Conservation (phyloP, 2,329 filamentous ascomycete genomes). For the Cercospora janseana region DNA sequence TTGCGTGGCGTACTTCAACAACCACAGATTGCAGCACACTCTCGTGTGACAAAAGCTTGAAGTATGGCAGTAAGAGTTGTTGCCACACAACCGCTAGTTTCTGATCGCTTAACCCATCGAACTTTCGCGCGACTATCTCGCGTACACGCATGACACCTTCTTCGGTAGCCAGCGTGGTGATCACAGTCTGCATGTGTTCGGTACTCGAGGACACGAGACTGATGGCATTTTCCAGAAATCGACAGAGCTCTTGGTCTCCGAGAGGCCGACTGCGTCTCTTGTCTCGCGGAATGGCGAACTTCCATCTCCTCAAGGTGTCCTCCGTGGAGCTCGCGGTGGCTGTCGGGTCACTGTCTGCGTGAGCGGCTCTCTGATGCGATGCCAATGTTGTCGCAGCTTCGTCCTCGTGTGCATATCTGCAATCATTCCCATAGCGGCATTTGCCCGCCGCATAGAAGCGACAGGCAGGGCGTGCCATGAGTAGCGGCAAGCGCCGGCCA, state of each 20-base stretch:
- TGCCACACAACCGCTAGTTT: background rate
- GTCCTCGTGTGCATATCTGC: no score
- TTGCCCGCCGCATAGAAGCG: no score
- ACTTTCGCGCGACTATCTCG: conserved; percentile 6
- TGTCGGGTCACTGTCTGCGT: no score
- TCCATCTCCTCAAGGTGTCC: conserved; percentile 11
- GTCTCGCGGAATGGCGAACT: conserved; percentile 3
- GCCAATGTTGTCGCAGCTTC: no score
- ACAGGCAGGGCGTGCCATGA: no score
- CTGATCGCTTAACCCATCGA: background rate
- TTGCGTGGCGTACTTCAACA: conserved; percentile 3
- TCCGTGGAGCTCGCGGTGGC: no score
- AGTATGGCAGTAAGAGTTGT: conserved; percentile 14
- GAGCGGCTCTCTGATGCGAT: no score
- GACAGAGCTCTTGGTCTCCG: conserved; percentile 8
- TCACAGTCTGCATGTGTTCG: conserved; percentile 15
- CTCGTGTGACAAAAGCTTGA: conserved; percentile 18
- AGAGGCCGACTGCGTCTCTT: conserved; percentile 7
- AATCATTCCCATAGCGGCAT: no score
- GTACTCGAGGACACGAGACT: conserved; percentile 7
- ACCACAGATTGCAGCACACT: conserved; percentile 12
- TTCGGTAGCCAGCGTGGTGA: conserved; percentile 7
- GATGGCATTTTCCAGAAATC: conserved; percentile 4
- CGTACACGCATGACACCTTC: conserved; percentile 11
- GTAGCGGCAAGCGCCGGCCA: no score